Conservation (phyloP, 2,329 filamentous ascomycete species). For the Grosmannia penicillata region DNA sequence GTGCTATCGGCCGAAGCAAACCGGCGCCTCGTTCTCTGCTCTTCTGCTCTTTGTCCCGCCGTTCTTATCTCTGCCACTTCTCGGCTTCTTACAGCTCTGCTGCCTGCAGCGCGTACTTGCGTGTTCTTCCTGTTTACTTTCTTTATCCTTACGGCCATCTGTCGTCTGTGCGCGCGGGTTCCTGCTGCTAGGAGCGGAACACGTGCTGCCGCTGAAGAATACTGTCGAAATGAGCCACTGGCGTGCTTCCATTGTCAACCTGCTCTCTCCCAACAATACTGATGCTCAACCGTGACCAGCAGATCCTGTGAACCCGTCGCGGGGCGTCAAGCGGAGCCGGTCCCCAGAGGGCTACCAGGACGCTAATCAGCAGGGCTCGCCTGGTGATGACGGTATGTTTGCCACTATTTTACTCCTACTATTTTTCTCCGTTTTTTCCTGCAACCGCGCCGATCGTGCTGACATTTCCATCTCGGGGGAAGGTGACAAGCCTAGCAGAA, state of each 20-base stretch:
- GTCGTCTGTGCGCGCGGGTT: no score
- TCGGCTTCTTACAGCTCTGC: not conserved
- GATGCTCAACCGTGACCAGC: conserved; percentile 2
- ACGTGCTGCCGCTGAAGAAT: not conserved
- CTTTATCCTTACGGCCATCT: no score
- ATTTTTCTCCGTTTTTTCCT: not conserved
- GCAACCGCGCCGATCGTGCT: not conserved
- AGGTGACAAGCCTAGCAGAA: conserved; percentile 37
- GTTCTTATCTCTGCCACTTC: no score
- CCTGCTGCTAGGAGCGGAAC: not conserved
- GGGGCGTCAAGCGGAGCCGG: conserved; percentile 66
- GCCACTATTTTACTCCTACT: not conserved
- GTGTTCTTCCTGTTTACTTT: not conserved
- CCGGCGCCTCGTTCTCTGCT: no score
- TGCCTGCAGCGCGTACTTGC: not conserved
- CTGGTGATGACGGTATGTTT: conserved; percentile 63
- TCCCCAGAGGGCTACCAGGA: conserved; percentile 55
- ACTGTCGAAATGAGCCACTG: conserved; percentile 3
- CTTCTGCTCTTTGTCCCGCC: no score
- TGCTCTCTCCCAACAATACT: conserved; percentile 1
- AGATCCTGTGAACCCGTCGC: conserved; percentile 20
- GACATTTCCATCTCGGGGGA: not conserved
- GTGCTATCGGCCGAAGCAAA: no score
- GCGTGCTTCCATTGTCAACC: conserved; percentile 15
- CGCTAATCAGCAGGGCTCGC: conserved; percentile 33